A percentile compares a stretch with the other conserved stretches of the same genome.
These are phyloP conservation scores for Cymbopogon flexuosus DNA, from an alignment of 202 grass and related monocot genomes.

Conservation along the genomic window DNA sequence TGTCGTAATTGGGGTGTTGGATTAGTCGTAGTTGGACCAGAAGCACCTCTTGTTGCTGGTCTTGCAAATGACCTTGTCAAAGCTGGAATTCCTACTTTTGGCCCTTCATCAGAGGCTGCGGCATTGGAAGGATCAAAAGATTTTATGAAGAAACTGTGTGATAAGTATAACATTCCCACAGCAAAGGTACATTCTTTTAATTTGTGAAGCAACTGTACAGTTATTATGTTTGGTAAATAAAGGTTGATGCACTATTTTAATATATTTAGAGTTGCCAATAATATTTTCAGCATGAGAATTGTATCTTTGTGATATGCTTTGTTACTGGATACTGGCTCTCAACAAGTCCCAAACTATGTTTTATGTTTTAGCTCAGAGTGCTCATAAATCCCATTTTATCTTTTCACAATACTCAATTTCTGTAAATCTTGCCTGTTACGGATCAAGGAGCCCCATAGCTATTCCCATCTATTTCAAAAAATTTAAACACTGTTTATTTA, in stretches of 20 bases:
- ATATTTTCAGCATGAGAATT: background rate
- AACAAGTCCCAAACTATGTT: background rate
- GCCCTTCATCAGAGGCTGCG: too few relatives aligned
- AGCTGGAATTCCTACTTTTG: too few relatives aligned
- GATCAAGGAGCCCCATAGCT: background rate
- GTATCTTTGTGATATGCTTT: slow-evolving; percentile 3
- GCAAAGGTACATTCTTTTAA: too few relatives aligned
- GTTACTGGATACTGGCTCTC: background rate
- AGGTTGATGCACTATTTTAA: background rate
- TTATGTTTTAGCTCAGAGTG: background rate
- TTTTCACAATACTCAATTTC: background rate
- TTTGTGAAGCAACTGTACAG: too few relatives aligned
- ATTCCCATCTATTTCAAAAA: background rate
- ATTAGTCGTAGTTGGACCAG: too few relatives aligned
- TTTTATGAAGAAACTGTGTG: too few relatives aligned
- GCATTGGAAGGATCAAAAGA: too few relatives aligned
- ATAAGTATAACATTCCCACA: too few relatives aligned
- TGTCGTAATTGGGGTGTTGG: too few relatives aligned
- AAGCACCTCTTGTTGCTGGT: too few relatives aligned
- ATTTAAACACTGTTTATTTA: background rate
- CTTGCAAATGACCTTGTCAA: too few relatives aligned
- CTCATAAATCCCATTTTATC: background rate
- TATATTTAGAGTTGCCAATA: background rate
- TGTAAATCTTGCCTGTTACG: background rate
- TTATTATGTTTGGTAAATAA: too few relatives aligned